phyloP scores from a whole-genome alignment of 2,329 filamentous ascomycete species.

The Colletotrichum sp. region DNA sequence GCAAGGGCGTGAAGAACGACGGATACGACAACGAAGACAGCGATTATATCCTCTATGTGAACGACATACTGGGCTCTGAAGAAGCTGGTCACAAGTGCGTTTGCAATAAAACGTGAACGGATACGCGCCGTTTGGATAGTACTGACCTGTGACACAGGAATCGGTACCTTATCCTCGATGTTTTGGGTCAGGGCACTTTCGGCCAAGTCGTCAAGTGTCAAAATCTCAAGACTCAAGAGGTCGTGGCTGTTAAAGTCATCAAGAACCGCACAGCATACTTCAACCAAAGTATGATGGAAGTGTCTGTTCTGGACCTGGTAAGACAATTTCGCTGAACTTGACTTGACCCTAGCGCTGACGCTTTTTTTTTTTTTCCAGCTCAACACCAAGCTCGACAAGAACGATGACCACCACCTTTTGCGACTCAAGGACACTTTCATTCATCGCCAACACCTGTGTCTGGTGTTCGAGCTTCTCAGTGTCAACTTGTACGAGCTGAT shows the following conservation, averaged over 20 bases:
- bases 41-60: slow-evolving; percentile 98
- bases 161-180: slow-evolving; percentile 94
- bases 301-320: slow-evolving; percentile 94
- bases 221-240: slow-evolving; percentile 97
- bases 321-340: slow-evolving; percentile 27
- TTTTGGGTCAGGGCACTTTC: slow-evolving; percentile 96
- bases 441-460: slow-evolving; percentile 92
- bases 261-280: slow-evolving; percentile 99
- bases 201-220: slow-evolving; percentile 99
- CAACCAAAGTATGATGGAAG: slow-evolving; percentile 99
- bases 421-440: slow-evolving; percentile 98
- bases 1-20: slow-evolving; percentile 98
- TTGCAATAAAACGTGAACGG: neutral
- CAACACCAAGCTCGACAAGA: slow-evolving; percentile 98
- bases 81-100: slow-evolving; percentile 95
- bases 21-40: slow-evolving; percentile 99
- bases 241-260: slow-evolving; percentile 98
- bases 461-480: slow-evolving; percentile 95
- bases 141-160: slow-evolving; percentile 61
- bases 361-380: slow-evolving; percentile 58
- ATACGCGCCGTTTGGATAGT: neutral
- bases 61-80: slow-evolving; percentile 96
- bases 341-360: neutral
- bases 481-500: slow-evolving; percentile 99
- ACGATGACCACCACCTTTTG: slow-evolving; percentile 95